phyloP scores from a whole-genome alignment of 2,329 filamentous ascomycete genomes.

The Beauveria sp. region DNA sequence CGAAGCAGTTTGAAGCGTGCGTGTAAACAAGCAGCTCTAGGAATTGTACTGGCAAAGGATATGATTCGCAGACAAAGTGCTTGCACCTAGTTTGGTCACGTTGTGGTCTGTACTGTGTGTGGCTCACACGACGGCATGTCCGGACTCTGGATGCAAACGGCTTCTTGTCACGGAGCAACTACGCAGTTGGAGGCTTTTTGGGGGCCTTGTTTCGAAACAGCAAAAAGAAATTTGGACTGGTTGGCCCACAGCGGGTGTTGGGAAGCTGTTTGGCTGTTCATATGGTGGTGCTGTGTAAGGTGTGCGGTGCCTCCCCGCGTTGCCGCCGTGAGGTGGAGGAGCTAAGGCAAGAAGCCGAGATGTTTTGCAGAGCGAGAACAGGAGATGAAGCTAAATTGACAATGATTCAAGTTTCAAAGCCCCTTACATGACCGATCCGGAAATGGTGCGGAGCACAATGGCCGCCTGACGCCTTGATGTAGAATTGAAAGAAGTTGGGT shows the following conservation, averaged over 20 bases:
- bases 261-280: not conserved
- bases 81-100: not conserved
- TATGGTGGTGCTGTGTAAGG: not conserved
- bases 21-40: not conserved
- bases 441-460: no score
- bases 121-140: constrained; percentile 4
- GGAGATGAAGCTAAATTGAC: not conserved
- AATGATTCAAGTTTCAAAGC: not conserved
- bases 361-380: not conserved
- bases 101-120: not conserved
- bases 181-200: not conserved
- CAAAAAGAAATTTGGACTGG: not conserved
- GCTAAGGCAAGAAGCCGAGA: not conserved
- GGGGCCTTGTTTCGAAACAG: constrained; percentile 5
- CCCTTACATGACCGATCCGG: not conserved
- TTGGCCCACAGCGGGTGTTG: not conserved
- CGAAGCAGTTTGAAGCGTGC: not conserved
- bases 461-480: no score
- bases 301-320: not conserved
- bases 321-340: not conserved
- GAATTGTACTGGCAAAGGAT: not conserved
- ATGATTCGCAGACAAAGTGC: not conserved
- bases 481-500: no score
- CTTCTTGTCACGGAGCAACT: not conserved
- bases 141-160: not conserved